Evolutionary conservation across 768 basidiomycete genomes (phyloP).

Genomic region (Hericium alpestre): DNA sequence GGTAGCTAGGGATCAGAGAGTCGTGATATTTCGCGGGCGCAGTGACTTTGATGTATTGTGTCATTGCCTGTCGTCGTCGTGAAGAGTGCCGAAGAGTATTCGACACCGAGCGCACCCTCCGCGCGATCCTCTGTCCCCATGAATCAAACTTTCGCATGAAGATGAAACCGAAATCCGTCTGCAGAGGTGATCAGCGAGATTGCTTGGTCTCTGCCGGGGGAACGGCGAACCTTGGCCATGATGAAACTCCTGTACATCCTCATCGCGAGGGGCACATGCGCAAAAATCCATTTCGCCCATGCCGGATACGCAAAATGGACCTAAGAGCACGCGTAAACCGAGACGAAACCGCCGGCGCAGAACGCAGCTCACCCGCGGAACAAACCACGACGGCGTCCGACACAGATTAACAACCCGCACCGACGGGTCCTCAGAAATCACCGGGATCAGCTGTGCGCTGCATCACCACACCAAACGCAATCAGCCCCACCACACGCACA

Average conservation of each 20-base stretch:
- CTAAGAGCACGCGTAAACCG: conserved; percentile 16
- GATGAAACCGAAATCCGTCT: conserved; percentile 1
- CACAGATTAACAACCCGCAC: conserved; percentile 44
- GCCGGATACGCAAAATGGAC: conserved; percentile 30
- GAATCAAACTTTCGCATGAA: background rate
- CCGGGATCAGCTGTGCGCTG: conserved; percentile 53
- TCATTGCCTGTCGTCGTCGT: conserved; percentile 24
- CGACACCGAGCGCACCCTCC: background rate
- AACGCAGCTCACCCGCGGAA: conserved; percentile 31
- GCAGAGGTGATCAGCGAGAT: background rate
- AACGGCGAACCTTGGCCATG: conserved; percentile 33
- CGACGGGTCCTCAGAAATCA: conserved; percentile 38
- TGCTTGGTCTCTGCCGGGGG: background rate
- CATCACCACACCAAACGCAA: conserved; percentile 1
- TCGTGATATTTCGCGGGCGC: conserved; percentile 26
- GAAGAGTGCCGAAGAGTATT: background rate
- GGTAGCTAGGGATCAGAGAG: conserved; percentile 38
- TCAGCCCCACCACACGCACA: background rate
- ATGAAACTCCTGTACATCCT: conserved; percentile 36
- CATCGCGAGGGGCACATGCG: conserved; percentile 40
- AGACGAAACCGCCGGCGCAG: background rate
- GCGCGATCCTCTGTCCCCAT: background rate
- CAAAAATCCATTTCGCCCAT: conserved; percentile 43
- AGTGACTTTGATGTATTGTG: conserved; percentile 33
- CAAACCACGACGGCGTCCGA: conserved; percentile 49